A percentile compares a stretch with the other conserved stretches of the same genome.
Conservation (phyloP, 2,329 filamentous ascomycete species). For the Colletotrichum siamense region DNA sequence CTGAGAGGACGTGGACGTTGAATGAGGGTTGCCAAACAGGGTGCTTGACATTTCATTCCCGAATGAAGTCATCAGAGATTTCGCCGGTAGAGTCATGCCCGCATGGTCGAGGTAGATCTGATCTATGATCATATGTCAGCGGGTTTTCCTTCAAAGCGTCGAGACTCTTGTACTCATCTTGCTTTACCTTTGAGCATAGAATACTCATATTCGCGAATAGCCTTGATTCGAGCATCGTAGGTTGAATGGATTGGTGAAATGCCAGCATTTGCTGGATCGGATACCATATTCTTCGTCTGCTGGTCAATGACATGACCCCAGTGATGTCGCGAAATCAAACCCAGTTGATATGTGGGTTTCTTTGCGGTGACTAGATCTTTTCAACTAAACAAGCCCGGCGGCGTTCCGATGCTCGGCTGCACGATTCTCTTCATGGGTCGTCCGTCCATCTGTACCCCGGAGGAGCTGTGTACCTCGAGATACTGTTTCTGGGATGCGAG, state of each 20-base stretch:
- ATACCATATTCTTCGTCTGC: background rate
- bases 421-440: background rate
- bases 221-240: background rate
- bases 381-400: background rate
- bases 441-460: background rate
- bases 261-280: background rate
- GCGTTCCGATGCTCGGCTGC: background rate
- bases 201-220: background rate
- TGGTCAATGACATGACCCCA: background rate
- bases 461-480: background rate
- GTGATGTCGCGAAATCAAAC: background rate
- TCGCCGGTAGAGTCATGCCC: constrained; percentile 62
- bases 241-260: no score
- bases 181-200: background rate
- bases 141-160: background rate
- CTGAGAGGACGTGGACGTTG: constrained; percentile 43
- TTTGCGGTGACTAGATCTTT: background rate
- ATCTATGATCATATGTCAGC: background rate
- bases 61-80: constrained; percentile 62
- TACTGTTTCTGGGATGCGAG: background rate
- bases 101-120: constrained; percentile 64
- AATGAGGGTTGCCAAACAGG: constrained; percentile 74
- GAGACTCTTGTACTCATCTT: background rate
- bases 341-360: background rate
- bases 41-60: constrained; percentile 57